Conservation (phyloP, 2,329 filamentous ascomycete genomes). For the Decorospora gaudefroyi region DNA sequence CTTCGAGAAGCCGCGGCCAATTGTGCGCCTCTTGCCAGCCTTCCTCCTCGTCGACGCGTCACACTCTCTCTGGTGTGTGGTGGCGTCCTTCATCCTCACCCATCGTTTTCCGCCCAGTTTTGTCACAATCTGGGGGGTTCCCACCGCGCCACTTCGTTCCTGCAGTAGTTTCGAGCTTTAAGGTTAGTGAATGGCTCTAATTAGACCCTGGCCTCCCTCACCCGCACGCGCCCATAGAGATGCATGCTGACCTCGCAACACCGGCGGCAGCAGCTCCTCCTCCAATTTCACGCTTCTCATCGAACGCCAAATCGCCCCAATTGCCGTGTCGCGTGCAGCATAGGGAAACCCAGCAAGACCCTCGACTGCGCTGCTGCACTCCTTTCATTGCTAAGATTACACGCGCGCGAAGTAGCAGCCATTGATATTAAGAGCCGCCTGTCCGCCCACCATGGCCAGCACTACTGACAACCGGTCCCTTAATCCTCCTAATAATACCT, state of each 20-base stretch:
- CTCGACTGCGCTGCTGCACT: slow-evolving; percentile 23
- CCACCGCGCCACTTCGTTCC: slow-evolving; percentile 15
- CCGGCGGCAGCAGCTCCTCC: slow-evolving; percentile 14
- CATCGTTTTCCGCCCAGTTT: neutral
- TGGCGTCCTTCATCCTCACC: neutral
- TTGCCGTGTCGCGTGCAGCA: slow-evolving; percentile 9
- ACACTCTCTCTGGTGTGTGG: neutral
- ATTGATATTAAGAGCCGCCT: slow-evolving; percentile 33
- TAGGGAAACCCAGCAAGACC: slow-evolving; percentile 20
- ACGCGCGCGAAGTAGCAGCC: slow-evolving; percentile 21
- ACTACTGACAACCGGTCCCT: slow-evolving; percentile 27
- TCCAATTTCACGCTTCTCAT: slow-evolving; percentile 16
- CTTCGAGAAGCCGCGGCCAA: slow-evolving; percentile 9
- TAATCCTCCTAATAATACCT: slow-evolving; percentile 12
- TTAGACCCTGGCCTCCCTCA: slow-evolving; percentile 27
- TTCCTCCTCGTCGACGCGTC: slow-evolving; percentile 2
- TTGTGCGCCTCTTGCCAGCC: neutral
- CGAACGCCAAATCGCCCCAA: slow-evolving; percentile 5
- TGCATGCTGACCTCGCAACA: slow-evolving; percentile 20
- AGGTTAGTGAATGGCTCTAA: slow-evolving; percentile 8
- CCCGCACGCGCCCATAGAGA: slow-evolving; percentile 17
- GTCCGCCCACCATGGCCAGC: slow-evolving; percentile 35
- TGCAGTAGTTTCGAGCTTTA: slow-evolving; percentile 25
- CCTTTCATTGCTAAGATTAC: slow-evolving; percentile 35
- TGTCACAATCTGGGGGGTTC: slow-evolving; percentile 13